Evolutionary conservation across 192 early-diverging fungal species (phyloP).

Genomic region (Funneliformis geosporum): DNA sequence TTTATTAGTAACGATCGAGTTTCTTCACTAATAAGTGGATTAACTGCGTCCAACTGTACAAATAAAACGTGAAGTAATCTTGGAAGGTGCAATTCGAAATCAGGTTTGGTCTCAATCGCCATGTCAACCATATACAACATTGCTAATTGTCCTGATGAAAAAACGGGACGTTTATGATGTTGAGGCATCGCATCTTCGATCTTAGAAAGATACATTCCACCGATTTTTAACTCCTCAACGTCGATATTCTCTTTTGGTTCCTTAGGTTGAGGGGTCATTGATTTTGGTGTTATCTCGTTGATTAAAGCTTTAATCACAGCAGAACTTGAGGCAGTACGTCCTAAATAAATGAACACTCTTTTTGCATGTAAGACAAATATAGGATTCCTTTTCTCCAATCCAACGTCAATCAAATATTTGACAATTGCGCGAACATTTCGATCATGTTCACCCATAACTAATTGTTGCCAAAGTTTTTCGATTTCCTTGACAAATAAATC

Average conservation of each 20-base stretch:
- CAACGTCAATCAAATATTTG: slow-evolving; percentile 71
- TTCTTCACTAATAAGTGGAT: slow-evolving; percentile 77
- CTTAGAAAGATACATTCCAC: slow-evolving; percentile 64
- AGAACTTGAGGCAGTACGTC: slow-evolving; percentile 60
- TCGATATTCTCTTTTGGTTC: slow-evolving; percentile 40
- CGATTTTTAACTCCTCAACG: slow-evolving; percentile 15
- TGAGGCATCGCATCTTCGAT: slow-evolving; percentile 66
- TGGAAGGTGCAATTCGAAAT: slow-evolving; percentile 66
- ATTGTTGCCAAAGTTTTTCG: slow-evolving; percentile 74
- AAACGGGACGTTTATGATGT: slow-evolving; percentile 65
- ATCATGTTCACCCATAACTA: slow-evolving; percentile 61
- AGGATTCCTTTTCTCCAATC: slow-evolving; percentile 75
- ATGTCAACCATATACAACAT: slow-evolving; percentile 80
- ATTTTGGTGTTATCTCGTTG: slow-evolving; percentile 66
- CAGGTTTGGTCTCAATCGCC: slow-evolving; percentile 69
- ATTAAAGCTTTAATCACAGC: slow-evolving; percentile 65
- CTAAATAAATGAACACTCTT: slow-evolving; percentile 75
- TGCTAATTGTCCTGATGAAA: slow-evolving; percentile 75
- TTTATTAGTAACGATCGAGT: slow-evolving; percentile 72
- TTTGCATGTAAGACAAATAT: slow-evolving; percentile 77
- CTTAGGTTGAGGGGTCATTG: slow-evolving; percentile 62
- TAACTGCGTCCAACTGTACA: slow-evolving; percentile 81
- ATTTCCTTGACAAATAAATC: slow-evolving; percentile 77
- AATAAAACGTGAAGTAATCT: slow-evolving; percentile 73
- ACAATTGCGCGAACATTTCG: slow-evolving; percentile 64